Evolutionary conservation across 2,329 filamentous ascomycete genomes (phyloP).

Genomic region (Penicillium sp.): DNA sequence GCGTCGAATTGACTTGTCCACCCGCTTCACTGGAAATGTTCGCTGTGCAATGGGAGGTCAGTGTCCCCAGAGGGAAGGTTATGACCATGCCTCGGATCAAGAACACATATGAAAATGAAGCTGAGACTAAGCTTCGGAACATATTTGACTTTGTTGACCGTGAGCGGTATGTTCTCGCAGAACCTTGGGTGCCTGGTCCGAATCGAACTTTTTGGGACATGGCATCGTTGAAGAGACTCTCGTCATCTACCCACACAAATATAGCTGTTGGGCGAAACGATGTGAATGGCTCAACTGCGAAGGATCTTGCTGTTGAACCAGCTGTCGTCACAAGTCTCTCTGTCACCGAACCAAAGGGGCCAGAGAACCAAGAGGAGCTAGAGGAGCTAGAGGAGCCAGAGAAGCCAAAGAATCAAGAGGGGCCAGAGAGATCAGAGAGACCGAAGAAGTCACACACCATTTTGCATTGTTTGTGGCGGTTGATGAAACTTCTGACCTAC

Average conservation of each 20-base stretch:
- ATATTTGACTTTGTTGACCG: neutral
- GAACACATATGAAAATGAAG: neutral
- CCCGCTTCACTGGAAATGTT: slow-evolving; percentile 27
- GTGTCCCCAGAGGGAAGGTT: slow-evolving; percentile 8
- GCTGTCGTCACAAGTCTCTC: neutral
- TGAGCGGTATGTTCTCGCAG: neutral
- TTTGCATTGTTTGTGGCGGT: neutral
- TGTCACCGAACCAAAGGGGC: neutral
- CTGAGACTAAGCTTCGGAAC: slow-evolving; percentile 5
- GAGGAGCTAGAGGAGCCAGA: neutral
- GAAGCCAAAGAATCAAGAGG: neutral
- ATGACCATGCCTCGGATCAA: slow-evolving; percentile 28
- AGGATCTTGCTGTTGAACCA: neutral
- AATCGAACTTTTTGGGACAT: neutral
- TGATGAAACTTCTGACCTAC: neutral
- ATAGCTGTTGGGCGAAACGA: neutral
- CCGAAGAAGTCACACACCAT: neutral
- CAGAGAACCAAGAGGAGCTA: neutral
- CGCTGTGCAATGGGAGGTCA: slow-evolving; percentile 28
- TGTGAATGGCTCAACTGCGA: neutral
- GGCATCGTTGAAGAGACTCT: neutral
- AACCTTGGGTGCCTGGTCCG: neutral
- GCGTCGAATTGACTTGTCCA: slow-evolving; percentile 26
- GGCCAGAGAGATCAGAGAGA: neutral
- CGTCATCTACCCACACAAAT: neutral